phyloP scores from a whole-genome alignment of 441 rosid genomes.

The Eutrema salsugineum region DNA sequence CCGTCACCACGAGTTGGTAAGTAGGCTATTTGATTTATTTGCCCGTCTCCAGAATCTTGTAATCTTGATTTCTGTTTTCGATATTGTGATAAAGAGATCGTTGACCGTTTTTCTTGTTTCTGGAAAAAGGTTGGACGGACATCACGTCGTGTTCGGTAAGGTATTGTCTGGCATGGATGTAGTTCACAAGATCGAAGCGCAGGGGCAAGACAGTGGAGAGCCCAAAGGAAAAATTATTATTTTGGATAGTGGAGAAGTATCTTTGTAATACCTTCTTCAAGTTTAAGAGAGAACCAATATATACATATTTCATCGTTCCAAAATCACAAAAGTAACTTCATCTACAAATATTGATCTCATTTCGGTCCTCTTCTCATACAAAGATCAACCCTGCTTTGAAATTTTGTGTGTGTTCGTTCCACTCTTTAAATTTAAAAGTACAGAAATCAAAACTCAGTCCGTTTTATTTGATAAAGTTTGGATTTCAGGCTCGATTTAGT shows the following conservation, averaged over 20 bases:
- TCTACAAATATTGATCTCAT: background rate
- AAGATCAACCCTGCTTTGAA: no score
- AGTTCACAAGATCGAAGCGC: conserved; percentile 52
- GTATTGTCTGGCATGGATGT: conserved; percentile 66
- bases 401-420: no score
- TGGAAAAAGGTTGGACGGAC: conserved; percentile 61
- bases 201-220: conserved; percentile 50
- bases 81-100: background rate
- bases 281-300: background rate
- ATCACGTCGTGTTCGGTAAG: conserved; percentile 62
- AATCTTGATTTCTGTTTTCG: background rate
- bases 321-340: background rate
- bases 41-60: background rate
- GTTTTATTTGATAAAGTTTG: no score
- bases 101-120: background rate
- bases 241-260: conserved; percentile 49
- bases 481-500: no score
- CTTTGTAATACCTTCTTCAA: conserved; percentile 18
- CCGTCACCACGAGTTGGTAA: conserved; percentile 63
- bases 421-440: no score
- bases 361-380: background rate
- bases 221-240: conserved; percentile 49
- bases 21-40: background rate
- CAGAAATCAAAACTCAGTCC: no score
- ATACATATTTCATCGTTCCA: background rate